Conservation (phyloP, 331 rosid species). For the Phaseolus coccineus region DNA sequence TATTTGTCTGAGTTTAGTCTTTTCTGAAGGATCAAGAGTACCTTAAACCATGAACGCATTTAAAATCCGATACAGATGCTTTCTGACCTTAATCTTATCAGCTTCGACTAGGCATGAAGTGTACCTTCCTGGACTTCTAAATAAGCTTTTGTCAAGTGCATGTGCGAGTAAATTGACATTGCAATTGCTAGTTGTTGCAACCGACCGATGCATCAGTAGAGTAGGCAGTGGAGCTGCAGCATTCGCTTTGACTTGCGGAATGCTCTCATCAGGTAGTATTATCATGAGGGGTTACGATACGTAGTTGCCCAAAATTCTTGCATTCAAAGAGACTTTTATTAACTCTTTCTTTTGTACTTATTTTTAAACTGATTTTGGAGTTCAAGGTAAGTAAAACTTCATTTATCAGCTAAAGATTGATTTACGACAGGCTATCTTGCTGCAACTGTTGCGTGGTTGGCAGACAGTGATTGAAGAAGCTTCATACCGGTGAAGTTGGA, state of each 20-base stretch:
- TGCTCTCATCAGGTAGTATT: slow-evolving; percentile 24
- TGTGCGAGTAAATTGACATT: slow-evolving; percentile 32
- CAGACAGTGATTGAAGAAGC: slow-evolving; percentile 42
- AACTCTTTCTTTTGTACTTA: not conserved
- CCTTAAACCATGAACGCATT: slow-evolving; percentile 29
- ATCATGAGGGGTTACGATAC: not conserved
- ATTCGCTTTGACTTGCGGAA: not conserved
- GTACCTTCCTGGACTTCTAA: slow-evolving; percentile 7
- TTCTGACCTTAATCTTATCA: slow-evolving; percentile 21
- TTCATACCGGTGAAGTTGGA: slow-evolving; percentile 40
- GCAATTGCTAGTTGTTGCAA: not conserved
- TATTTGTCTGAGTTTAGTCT: not conserved
- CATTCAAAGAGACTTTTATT: slow-evolving; percentile 29
- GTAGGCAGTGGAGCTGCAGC: slow-evolving; percentile 16
- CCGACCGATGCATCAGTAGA: not conserved
- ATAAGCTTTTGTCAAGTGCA: slow-evolving; percentile 29
- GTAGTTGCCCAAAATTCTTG: slow-evolving; percentile 14
- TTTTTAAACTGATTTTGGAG: slow-evolving; percentile 11
- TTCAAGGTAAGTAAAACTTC: slow-evolving; percentile 42
- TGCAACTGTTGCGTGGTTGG: slow-evolving; percentile 30
- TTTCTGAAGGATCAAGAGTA: slow-evolving; percentile 1
- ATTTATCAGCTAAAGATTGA: slow-evolving; percentile 40
- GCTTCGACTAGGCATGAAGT: slow-evolving; percentile 20
- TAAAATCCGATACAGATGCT: slow-evolving; percentile 17
- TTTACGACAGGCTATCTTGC: slow-evolving; percentile 41